phyloP scores from a whole-genome alignment of 148 eudicot species.

The Silene conica region DNA sequence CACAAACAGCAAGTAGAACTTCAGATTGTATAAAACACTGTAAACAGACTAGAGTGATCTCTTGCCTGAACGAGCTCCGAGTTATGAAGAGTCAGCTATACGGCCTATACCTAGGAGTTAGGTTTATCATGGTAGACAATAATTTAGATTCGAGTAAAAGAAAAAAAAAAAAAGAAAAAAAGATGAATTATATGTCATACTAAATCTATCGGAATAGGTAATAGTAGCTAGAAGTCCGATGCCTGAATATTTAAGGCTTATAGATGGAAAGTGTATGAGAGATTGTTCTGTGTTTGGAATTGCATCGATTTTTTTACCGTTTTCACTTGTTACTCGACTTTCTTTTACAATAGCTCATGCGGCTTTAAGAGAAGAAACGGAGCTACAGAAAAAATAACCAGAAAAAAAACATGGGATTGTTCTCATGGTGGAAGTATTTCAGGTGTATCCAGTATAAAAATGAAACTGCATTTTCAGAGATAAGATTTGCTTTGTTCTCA shows the following conservation, averaged over 20 bases:
- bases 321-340: background rate
- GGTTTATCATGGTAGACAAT: conserved; percentile 16
- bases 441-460: too few relatives aligned
- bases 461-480: too few relatives aligned
- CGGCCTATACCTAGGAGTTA: conserved; percentile 15
- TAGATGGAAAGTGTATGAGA: background rate
- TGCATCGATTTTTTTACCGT: background rate
- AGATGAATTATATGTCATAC: background rate
- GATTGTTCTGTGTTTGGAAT: conserved; percentile 8
- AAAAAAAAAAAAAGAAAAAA: background rate
- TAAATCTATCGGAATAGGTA: background rate
- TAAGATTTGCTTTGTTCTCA: too few relatives aligned
- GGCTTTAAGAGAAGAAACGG: background rate
- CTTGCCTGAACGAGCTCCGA: background rate
- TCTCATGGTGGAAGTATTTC: too few relatives aligned
- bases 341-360: background rate
- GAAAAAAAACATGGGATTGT: too few relatives aligned
- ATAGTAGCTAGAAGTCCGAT: background rate
- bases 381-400: too few relatives aligned
- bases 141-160: background rate
- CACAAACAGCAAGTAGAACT: conserved; percentile 24
- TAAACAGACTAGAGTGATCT: conserved; percentile 8
- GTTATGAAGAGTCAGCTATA: conserved; percentile 5
- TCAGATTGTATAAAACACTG: conserved; percentile 22
- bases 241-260: conserved; percentile 5